A percentile compares a stretch with the other conserved stretches of the same genome.
Conservation (phyloP, 2,329 filamentous ascomycete genomes). For the Exserohilum turcica region DNA sequence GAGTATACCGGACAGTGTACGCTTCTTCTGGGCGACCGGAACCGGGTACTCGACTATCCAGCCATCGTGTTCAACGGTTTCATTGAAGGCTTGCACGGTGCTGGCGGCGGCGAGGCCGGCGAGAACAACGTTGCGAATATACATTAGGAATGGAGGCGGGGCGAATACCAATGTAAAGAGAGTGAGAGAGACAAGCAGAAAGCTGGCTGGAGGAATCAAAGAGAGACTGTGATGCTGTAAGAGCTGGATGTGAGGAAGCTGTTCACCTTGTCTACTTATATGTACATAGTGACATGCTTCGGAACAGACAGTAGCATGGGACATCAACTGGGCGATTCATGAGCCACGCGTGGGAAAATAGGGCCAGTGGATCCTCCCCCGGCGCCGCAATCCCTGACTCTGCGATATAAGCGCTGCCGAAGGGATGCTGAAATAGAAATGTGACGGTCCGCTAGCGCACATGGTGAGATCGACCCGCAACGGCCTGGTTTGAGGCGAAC, state of each 20-base stretch:
- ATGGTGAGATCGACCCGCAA: conserved; percentile 24
- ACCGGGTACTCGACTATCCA: conserved; percentile 4
- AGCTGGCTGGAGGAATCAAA: too few species aligned
- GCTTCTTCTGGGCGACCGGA: conserved; percentile 20
- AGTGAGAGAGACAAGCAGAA: too few species aligned
- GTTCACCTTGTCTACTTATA: conserved; percentile 24
- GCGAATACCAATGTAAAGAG: too few species aligned
- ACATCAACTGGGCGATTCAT: too few species aligned
- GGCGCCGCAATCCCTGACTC: conserved; percentile 13
- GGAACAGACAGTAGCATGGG: conserved; percentile 14
- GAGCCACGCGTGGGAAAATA: too few species aligned
- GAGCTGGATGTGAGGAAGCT: conserved; percentile 9
- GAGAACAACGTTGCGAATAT: conserved; percentile 38
- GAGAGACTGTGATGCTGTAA: conserved; percentile 18
- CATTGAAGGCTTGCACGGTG: conserved; percentile 33
- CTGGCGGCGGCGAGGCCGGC: conserved; percentile 32
- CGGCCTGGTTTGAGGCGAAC: conserved; percentile 21
- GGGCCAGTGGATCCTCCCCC: conserved; percentile 14
- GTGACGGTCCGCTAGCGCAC: conserved; percentile 20
- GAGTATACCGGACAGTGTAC: too few species aligned
- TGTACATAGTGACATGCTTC: conserved; percentile 20
- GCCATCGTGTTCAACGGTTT: conserved; percentile 24
- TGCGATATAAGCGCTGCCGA: conserved; percentile 12
- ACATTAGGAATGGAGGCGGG: conserved; percentile 38
- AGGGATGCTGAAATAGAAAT: conserved; percentile 18